Evolutionary conservation across 495 filamentous ascomycete genomes (phyloP), one percentile per base, ranked within the genome.

Genomic region (Daldinia grandis): DNA sequence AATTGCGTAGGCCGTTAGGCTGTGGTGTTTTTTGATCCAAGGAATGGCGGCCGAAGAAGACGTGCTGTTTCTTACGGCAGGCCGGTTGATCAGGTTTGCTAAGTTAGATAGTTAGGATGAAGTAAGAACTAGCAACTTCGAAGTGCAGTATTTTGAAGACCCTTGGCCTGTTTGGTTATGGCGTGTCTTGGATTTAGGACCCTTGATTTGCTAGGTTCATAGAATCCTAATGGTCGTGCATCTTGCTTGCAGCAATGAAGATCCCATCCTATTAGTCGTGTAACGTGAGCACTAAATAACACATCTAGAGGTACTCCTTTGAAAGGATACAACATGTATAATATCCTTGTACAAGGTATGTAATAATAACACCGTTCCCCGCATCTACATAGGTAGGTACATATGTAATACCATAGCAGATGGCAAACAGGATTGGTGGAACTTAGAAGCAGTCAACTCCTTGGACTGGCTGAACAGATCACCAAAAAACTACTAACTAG

Each of bases 301-400:
- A 5, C 21, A 62, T 58, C 38, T n/a, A 17, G 27, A 66, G 44
- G 68, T 71, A 66, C 58, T 63, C 51, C 44, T 63, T 66, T 27
- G 3, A 49, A 62, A 66, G 66, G 63, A 58, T 71, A 71, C 63
- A 53, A 71, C 54, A 49, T 15, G 12, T 54, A 30, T 35, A 30
- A 42, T 19, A 27, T 35, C 58, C 10, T 57, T 8, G 37, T 38
- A 42, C 42, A 51, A n/a, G n/a, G n/a, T n/a, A n/a, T n/a, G n/a
- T 58, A 57, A 24, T 14, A 25, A 25, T 53, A 42, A 19, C 4
- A 24, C 17, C 30, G 25, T 69, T 49, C 62, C 62, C 68, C 68
- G 56, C 62, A 66, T 51, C 60, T 55, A 49, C n/a, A n/a, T n/a
- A n/a, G n/a, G n/a, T n/a, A n/a, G n/a, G n/a, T n/a, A n/a, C n/a